Percentiles rank a stretch among this genome's conserved stretches.
phyloP scores from a whole-genome alignment of 2,329 filamentous ascomycete species.

The Fusarium pseudograminearum region DNA sequence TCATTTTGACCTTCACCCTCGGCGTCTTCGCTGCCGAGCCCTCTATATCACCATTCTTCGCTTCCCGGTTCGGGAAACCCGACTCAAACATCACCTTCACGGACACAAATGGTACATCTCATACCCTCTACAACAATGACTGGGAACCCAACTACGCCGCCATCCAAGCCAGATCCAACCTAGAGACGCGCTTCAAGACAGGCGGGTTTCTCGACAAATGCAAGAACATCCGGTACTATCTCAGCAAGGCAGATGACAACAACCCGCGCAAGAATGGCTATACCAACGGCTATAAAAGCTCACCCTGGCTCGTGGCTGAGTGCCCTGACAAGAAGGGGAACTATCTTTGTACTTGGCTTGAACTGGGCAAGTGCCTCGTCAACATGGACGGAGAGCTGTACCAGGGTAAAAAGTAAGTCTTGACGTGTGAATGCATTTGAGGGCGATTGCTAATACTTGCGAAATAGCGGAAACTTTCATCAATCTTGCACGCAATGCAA shows the following conservation, averaged over 20 bases:
- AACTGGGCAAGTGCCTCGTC: constrained; percentile 32
- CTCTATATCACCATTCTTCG: background rate
- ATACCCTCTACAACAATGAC: background rate
- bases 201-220: constrained; percentile 33
- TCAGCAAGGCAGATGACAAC: constrained; percentile 25
- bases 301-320: constrained; percentile 24
- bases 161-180: background rate
- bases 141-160: background rate
- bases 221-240: constrained; percentile 31
- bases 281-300: constrained; percentile 19
- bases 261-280: constrained; percentile 3
- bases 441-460: background rate
- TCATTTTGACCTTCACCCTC: constrained; percentile 10
- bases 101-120: constrained; percentile 1
- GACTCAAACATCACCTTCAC: background rate
- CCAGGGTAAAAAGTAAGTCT: constrained; percentile 10
- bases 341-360: constrained; percentile 29
- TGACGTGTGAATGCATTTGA: background rate
- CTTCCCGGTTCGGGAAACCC: background rate
- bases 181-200: constrained; percentile 3
- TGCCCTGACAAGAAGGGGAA: constrained; percentile 30
- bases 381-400: constrained; percentile 29
- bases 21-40: background rate
- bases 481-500: constrained; percentile 30
- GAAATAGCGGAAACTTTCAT: constrained; percentile 23